phyloP scores from a whole-genome alignment of 306 rosid genomes.

The Lagenaria siceraria region DNA sequence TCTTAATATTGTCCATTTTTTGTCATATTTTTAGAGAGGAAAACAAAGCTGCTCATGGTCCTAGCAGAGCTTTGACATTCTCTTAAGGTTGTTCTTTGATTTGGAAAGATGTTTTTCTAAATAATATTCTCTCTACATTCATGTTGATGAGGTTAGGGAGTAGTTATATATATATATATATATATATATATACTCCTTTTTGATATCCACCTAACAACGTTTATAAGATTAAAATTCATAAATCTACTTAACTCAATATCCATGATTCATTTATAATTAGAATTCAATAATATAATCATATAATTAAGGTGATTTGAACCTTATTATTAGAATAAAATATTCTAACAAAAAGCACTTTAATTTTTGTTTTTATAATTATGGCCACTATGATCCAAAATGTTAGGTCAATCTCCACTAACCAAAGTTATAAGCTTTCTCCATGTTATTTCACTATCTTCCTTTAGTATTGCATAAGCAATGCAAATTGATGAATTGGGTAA shows the following conservation, averaged over 20 bases:
- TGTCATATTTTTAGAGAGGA: too few relatives aligned
- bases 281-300: too few relatives aligned
- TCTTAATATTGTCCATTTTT: too few relatives aligned
- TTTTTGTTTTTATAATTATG: neutral
- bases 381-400: neutral
- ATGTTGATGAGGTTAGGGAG: too few relatives aligned
- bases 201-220: neutral
- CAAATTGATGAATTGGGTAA: neutral
- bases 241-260: neutral
- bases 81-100: neutral
- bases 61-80: too few relatives aligned
- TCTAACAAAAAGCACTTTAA: neutral
- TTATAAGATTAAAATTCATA: neutral
- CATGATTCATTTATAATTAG: too few relatives aligned
- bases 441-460: neutral
- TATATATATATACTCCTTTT: too few relatives aligned
- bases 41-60: too few relatives aligned
- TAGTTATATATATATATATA: too few relatives aligned
- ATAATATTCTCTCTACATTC: too few relatives aligned
- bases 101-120: too few relatives aligned
- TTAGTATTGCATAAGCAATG: neutral
- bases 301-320: too few relatives aligned
- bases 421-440: neutral
- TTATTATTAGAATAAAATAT: neutral
- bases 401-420: neutral